Percentiles rank a stretch among this genome's conserved stretches.
Conservation (phyloP, 208 protist genomes). For the Trypanosoma avium region DNA sequence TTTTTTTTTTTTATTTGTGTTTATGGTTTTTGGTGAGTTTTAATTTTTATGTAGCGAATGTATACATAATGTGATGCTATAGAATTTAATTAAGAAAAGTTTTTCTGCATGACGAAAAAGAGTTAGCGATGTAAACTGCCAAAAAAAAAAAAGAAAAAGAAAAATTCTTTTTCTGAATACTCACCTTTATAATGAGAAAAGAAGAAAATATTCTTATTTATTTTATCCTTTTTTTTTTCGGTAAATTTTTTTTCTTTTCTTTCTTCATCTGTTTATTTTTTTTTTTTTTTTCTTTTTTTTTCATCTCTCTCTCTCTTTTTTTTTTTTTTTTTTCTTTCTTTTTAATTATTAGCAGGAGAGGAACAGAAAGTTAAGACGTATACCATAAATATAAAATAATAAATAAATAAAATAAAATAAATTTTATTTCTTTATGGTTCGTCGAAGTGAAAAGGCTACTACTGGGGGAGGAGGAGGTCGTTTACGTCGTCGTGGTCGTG, state of each 20-base stretch:
- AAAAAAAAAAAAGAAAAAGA: no score
- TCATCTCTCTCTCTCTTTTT: not conserved
- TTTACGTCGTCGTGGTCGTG: not conserved
- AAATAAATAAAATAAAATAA: not conserved
- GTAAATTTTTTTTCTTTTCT: slow-evolving; percentile 8
- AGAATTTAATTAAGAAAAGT: no score
- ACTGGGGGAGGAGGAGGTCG: not conserved
- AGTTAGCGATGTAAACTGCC: no score
- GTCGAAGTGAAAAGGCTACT: slow-evolving; percentile 12
- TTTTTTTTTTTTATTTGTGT: not conserved
- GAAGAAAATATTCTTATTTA: not conserved
- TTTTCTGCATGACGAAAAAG: no score
- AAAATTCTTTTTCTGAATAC: no score
- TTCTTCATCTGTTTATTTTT: slow-evolving; percentile 1
- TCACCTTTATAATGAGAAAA: no score
- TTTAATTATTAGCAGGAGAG: not conserved
- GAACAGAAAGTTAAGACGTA: not conserved
- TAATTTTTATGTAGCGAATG: not conserved
- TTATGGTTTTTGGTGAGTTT: not conserved
- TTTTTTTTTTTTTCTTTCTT: not conserved
- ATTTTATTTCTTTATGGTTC: slow-evolving; percentile 8
- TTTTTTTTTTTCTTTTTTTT: slow-evolving; percentile 6
- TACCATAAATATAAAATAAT: not conserved
- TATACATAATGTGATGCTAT: not conserved
- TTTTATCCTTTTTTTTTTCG: not conserved